Percentiles rank a stretch among this genome's conserved stretches.
Evolutionary conservation across 1,284 basidiomycete species (phyloP).

Genomic region (Cryptococcus sp.): DNA sequence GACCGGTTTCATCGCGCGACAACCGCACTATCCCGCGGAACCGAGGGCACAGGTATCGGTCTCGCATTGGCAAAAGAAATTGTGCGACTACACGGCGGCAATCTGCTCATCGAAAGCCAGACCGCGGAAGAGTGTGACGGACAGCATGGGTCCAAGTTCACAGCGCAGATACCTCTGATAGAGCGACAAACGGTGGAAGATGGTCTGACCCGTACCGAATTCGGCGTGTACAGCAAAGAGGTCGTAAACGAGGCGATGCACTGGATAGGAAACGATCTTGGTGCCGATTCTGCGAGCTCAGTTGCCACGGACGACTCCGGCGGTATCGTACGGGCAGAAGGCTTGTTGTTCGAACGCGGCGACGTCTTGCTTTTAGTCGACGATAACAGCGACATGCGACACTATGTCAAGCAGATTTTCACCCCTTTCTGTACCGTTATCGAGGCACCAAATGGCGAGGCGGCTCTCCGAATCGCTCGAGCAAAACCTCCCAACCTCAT

Average conservation of each 20-base stretch:
- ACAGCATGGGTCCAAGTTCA: constrained; percentile 38
- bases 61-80: constrained; percentile 47
- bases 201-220: constrained; percentile 14
- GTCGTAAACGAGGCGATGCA: constrained; percentile 44
- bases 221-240: constrained; percentile 36
- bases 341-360: constrained; percentile 30
- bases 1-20: constrained; percentile 40
- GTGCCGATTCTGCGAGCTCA: constrained; percentile 26
- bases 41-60: constrained; percentile 37
- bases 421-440: constrained; percentile 48
- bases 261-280: constrained; percentile 23
- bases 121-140: constrained; percentile 29
- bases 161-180: constrained; percentile 24
- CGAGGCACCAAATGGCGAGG: constrained; percentile 48
- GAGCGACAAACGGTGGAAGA: not conserved
- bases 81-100: constrained; percentile 53
- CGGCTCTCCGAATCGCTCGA: constrained; percentile 45
- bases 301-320: constrained; percentile 12
- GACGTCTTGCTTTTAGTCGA: constrained; percentile 43
- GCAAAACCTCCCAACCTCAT: constrained; percentile 35
- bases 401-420: constrained; percentile 45
- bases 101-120: constrained; percentile 41
- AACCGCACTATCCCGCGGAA: constrained; percentile 28
- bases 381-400: constrained; percentile 44
- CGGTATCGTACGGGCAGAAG: constrained; percentile 17